Base-by-base conservation (phyloP, 2,329 filamentous ascomycete species). In the Colletotrichum sp. region DNA sequence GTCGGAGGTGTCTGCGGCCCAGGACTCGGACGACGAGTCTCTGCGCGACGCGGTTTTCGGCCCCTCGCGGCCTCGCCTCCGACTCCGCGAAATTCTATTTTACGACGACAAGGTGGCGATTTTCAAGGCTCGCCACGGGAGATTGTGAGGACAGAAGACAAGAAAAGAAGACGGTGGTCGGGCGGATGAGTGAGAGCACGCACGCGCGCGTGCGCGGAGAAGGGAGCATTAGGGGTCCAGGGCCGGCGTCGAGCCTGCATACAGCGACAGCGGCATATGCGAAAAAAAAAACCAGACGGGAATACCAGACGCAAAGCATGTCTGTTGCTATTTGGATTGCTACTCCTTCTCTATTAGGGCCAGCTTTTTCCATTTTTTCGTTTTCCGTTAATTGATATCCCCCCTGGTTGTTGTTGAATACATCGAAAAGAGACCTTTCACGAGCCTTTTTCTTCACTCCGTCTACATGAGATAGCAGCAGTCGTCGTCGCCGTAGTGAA, bases 91-190 rank as follows among this genome's bases (percentile, higher is more conserved):
- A 86, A 96, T 97, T 77, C 84, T 96, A 77, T 96, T 95, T 83
- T 96, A 95, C 80, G 95, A 96, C 82, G 94, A 96, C 82, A 95
- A 95, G 83, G 92, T 95, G 69, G 92, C 93, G 32, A 93, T 96
- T 73, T 96, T 96, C 85, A 94, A 93, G 82, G 93, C 94, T 36
- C 90, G 94, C 75, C 92, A 95, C 83, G 92, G 90, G 21, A 83
- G 81, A 79, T 80, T 89, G 71, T 89, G 80, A 61, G 12, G 38
- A 28, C 10, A 48, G n/a, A 52, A 3, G 43, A 21, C 18, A 52
- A 18, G 10, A 52, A 52, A 52, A 52, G 43, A 52, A 52, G 43
- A 52, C 21, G 43, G 43, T 52, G 43, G 43, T 21, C n/a, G 43
- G 43, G 43, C 43, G 43, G 43, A 52, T 52, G 21, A 30, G 32